Conservation (phyloP, 805 yeast genomes). For the Metschnikowia peoriensis region DNA sequence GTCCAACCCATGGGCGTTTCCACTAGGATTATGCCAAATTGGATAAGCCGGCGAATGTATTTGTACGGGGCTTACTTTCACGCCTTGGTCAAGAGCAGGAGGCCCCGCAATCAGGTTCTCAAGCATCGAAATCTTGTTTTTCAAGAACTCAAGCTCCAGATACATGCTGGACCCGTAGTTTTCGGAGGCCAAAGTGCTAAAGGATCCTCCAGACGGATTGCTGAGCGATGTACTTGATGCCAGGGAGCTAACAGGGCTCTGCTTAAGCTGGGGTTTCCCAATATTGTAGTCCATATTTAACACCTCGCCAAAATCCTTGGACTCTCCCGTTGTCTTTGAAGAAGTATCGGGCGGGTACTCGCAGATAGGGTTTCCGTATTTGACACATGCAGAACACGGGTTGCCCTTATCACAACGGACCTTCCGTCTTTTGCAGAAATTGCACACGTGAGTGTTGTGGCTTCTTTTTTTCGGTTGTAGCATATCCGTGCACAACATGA, state of each 20-base stretch:
- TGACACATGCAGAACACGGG: slow-evolving; percentile 32
- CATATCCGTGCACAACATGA: not conserved
- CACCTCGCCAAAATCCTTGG: slow-evolving; percentile 11
- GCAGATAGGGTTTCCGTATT: slow-evolving; percentile 32
- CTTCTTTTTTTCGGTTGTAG: slow-evolving; percentile 8
- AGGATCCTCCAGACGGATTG: not conserved
- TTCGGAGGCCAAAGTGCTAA: not conserved
- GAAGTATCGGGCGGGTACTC: slow-evolving; percentile 16
- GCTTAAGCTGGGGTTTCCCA: not conserved
- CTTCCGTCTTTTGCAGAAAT: slow-evolving; percentile 23
- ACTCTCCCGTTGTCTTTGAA: not conserved
- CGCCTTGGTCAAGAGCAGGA: not conserved
- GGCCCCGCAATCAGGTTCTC: slow-evolving; percentile 17
- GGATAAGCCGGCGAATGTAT: not conserved
- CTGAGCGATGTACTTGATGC: not conserved
- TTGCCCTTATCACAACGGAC: slow-evolving; percentile 23
- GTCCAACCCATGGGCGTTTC: slow-evolving; percentile 1
- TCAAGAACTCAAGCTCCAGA: slow-evolving; percentile 20
- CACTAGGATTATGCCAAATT: slow-evolving; percentile 7
- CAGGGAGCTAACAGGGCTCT: not conserved
- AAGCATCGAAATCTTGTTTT: slow-evolving; percentile 19
- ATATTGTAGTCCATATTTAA: not conserved
- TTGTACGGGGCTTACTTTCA: not conserved
- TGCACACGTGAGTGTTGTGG: slow-evolving; percentile 20
- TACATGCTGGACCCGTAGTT: slow-evolving; percentile 7